These are phyloP conservation scores for Lipomyces starkeyi DNA, from an alignment of 805 yeast genomes.

Conservation along the genomic window DNA sequence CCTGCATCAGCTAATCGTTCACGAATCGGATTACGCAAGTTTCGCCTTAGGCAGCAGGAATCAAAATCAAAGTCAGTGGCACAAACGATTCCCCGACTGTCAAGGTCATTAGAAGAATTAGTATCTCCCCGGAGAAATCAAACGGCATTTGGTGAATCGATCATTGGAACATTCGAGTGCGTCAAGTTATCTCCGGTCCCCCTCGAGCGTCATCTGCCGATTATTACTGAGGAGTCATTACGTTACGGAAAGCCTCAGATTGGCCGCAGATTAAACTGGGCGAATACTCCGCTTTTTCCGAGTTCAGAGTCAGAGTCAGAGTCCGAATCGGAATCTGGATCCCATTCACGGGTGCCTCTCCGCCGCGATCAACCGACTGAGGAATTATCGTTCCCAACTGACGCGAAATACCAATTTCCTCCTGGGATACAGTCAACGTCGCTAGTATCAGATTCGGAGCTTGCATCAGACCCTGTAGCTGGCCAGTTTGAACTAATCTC, in stretches of 20 bases:
- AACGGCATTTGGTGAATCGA: slow-evolving; percentile 4
- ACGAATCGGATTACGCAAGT: background rate
- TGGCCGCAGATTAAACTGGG: background rate
- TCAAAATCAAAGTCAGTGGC: background rate
- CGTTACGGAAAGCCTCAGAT: background rate
- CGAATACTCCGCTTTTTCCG: background rate
- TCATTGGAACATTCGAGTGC: background rate
- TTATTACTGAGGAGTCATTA: background rate
- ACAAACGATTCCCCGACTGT: background rate
- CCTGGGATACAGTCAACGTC: background rate
- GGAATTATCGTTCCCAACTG: background rate
- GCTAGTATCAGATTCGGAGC: background rate
- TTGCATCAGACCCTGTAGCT: background rate
- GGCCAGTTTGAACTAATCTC: background rate
- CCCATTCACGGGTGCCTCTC: background rate
- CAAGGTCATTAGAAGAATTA: background rate
- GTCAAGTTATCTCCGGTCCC: background rate
- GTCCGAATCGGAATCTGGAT: background rate
- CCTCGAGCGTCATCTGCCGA: background rate
- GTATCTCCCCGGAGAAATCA: background rate
- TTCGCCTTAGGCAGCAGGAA: background rate
- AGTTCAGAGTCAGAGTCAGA: background rate
- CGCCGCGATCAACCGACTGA: background rate
- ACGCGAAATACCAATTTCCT: background rate
- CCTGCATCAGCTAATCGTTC: background rate